Base-by-base conservation (phyloP, 1,284 basidiomycete genomes). In the Ganoderma multipileum region DNA sequence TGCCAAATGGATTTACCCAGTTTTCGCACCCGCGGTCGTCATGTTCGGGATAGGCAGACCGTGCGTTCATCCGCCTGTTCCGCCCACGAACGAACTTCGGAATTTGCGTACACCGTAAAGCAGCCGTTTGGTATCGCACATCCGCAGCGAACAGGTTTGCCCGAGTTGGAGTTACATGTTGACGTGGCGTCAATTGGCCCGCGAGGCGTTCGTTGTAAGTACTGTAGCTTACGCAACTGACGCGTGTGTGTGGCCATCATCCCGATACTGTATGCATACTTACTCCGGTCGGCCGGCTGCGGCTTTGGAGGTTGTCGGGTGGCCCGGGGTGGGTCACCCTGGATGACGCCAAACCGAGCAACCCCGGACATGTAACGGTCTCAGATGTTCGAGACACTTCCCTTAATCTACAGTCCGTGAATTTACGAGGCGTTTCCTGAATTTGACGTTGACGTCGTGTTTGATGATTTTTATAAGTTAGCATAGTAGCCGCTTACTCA, bases 361-460 rank as follows among this genome's bases (percentile, higher is more conserved):
- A 8, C 23, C 12, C 47, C 47, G 47, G 47, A 26, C 44, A 47
- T 4, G 47, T 26, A 26, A 14, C 14, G 47, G 47, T 20, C 47
- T 50, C 47, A 23, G 47, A 26, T 8, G 23, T 26, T 26, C 47
- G 47, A 50, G 52, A 55, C 33, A 38, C 23, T 12, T 12, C 9
- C 18, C n/a, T 26, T 30, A 18, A 18, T 20, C 16, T 26, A 14
- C 4, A 4, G 16, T n/a, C 20, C 55, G 54, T 38, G 55, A 58
- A 38, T n/a, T 28, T 38, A 58, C 55, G 33, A 58, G 36, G 33
- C 30, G 30, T 58, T 58, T 58, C 55, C 55, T 33, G 55, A 58
- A 38, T 58, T 58, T 58, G 30, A 58, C 55, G 47, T 50, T 26
- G 23, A 47, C n/a, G 44, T 44, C n/a, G 14, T 36, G 55, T 23